These are phyloP conservation scores for Pichia sp. DNA, from an alignment of 1,139 yeast genomes.

Conservation along the genomic window DNA sequence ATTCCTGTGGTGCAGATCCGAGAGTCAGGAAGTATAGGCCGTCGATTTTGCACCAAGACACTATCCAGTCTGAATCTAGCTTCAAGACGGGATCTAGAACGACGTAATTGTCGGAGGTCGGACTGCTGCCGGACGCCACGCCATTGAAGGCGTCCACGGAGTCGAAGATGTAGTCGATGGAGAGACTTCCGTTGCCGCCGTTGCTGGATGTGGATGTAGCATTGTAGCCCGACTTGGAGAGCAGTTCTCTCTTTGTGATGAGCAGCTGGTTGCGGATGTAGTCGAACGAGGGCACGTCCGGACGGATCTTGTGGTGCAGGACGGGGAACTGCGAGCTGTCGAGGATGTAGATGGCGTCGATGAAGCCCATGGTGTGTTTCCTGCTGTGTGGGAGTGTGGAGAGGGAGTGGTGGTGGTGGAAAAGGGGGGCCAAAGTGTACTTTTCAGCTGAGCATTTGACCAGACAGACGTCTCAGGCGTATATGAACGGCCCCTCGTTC, in stretches of 20 bases:
- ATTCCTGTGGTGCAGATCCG: constrained; percentile 19
- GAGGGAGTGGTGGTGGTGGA: no score
- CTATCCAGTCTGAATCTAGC: constrained; percentile 29
- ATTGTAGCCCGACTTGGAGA: constrained; percentile 5
- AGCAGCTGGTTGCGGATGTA: constrained; percentile 24
- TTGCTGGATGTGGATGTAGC: not conserved
- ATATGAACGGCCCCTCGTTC: no score
- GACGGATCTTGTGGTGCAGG: constrained; percentile 4
- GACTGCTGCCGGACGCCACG: no score
- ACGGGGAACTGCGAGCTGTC: constrained; percentile 40
- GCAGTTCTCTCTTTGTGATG: constrained; percentile 13
- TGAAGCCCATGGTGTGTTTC: constrained; percentile 44
- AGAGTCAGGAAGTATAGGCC: constrained; percentile 26
- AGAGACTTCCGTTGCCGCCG: no score
- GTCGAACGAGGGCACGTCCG: constrained; percentile 43
- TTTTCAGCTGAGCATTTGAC: no score
- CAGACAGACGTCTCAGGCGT: no score
- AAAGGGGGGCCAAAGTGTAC: no score
- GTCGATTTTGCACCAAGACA: constrained; percentile 28
- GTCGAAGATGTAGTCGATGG: no score
- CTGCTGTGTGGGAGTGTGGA: no score
- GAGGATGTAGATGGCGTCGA: constrained; percentile 65
- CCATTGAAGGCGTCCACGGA: no score
- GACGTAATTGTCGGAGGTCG: constrained; percentile 12
- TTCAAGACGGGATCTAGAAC: constrained; percentile 28